phyloP scores from a whole-genome alignment of 2,329 filamentous ascomycete species.

The Zasmidium cellare region DNA sequence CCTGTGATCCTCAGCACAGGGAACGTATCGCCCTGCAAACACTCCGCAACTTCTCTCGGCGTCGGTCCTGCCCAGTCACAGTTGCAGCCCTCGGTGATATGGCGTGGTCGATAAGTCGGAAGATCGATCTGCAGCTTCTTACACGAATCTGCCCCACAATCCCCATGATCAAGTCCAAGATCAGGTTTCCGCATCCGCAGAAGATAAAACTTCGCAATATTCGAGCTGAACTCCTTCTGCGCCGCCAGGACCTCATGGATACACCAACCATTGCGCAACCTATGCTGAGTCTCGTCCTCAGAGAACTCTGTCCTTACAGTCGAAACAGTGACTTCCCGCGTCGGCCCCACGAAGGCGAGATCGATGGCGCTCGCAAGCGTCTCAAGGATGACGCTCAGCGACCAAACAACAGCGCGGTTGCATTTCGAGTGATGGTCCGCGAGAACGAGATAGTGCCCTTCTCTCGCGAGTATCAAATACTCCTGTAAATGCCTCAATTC shows the following conservation, averaged over 20 bases:
- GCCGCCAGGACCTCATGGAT: not conserved
- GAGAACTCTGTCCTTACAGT: not conserved
- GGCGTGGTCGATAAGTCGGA: not conserved
- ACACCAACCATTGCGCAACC: conserved; percentile 1
- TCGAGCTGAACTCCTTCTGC: not conserved
- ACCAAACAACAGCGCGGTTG: not conserved
- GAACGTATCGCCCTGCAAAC: not conserved
- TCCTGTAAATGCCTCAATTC: not conserved
- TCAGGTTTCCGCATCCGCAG: not conserved
- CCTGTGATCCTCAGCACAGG: not conserved
- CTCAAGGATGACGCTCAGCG: not conserved
- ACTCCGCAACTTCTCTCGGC: not conserved
- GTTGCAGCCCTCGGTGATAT: not conserved
- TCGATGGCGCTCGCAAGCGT: not conserved
- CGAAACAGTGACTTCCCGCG: not conserved
- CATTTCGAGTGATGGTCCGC: not conserved
- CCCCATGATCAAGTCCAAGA: not conserved
- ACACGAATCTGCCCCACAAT: not conserved
- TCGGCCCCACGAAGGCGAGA: not conserved
- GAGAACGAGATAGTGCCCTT: not conserved
- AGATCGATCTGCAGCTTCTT: conserved; percentile 1
- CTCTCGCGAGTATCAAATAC: not conserved
- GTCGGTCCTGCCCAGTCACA: not conserved
- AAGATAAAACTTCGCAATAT: not conserved
- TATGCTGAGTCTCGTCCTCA: not conserved